phyloP scores from a whole-genome alignment of 306 rosid species.

The Mimosa bimucronata region DNA sequence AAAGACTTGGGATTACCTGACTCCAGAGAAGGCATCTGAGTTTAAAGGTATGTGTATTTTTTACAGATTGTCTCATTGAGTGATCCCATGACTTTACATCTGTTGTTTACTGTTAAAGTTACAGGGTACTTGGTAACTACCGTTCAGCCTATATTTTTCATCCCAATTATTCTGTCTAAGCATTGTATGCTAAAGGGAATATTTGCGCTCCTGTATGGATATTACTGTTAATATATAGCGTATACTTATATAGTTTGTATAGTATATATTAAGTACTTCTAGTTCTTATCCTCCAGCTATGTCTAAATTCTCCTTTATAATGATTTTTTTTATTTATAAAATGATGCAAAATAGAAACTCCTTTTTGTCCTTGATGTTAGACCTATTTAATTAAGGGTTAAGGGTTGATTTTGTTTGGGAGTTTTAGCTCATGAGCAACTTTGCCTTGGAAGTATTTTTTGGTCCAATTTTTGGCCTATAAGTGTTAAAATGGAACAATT shows the following conservation, averaged over 20 bases:
- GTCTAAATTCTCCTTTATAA: not conserved
- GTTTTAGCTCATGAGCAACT: too few species aligned
- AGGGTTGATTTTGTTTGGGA: too few species aligned
- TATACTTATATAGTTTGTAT: not conserved
- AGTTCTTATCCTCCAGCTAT: slow-evolving; percentile 3
- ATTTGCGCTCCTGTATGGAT: not conserved
- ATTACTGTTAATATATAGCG: not conserved
- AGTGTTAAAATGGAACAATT: too few species aligned
- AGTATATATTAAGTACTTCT: not conserved
- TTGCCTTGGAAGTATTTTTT: too few species aligned
- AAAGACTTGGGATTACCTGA: slow-evolving; percentile 86
- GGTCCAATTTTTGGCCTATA: too few species aligned
- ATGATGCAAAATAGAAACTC: slow-evolving; percentile 8
- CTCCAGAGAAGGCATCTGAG: slow-evolving; percentile 86
- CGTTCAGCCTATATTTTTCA: slow-evolving; percentile 6
- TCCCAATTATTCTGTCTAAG: not conserved
- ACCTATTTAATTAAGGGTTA: too few species aligned
- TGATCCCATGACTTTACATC: slow-evolving; percentile 4
- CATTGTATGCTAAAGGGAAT: not conserved
- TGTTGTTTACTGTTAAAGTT: slow-evolving; percentile 12
- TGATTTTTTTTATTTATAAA: not conserved
- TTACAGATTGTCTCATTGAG: slow-evolving; percentile 18
- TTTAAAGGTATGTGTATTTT: slow-evolving; percentile 64
- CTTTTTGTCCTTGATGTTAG: too few species aligned
- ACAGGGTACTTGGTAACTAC: not conserved